Evolutionary conservation across 164 flowering plant species (phyloP).

Genomic region (Umbilicus rupestris): DNA sequence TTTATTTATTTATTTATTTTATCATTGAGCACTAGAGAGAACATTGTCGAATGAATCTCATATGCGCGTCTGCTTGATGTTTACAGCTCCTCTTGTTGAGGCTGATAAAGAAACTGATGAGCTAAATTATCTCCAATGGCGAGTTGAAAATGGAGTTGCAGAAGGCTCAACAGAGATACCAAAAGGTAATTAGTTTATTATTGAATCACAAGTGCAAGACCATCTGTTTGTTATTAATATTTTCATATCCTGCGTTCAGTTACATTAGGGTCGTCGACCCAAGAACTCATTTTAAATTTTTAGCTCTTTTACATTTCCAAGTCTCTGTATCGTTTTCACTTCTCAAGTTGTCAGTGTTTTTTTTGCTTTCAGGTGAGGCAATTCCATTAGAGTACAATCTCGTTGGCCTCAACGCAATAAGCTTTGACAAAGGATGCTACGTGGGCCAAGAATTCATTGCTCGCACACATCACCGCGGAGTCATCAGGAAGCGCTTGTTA

Average conservation of each 20-base stretch:
- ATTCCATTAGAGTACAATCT: slow-evolving; percentile 89
- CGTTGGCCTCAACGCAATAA: slow-evolving; percentile 77
- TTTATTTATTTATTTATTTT: too few species aligned
- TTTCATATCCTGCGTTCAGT: too few species aligned
- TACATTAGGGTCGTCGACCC: too few species aligned
- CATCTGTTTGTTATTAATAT: not conserved
- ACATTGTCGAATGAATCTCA: not conserved
- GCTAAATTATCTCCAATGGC: slow-evolving; percentile 56
- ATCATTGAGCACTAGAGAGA: not conserved
- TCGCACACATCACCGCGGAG: slow-evolving; percentile 87
- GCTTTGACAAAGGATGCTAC: slow-evolving; percentile 94
- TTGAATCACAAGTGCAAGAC: not conserved
- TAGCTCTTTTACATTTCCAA: not conserved
- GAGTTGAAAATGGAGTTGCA: slow-evolving; percentile 84
- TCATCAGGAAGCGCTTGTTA: slow-evolving; percentile 75
- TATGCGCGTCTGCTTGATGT: not conserved
- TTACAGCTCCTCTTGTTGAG: slow-evolving; percentile 86
- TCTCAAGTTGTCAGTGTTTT: not conserved
- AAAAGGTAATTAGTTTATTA: slow-evolving; percentile 46
- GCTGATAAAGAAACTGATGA: slow-evolving; percentile 76
- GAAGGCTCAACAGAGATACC: slow-evolving; percentile 90
- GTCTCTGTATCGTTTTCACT: too few species aligned
- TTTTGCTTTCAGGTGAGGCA: slow-evolving; percentile 60
- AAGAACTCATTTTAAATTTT: too few species aligned
- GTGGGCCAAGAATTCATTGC: slow-evolving; percentile 90